phyloP scores from a whole-genome alignment of 805 yeast species.

The Pichia occidentalis region DNA sequence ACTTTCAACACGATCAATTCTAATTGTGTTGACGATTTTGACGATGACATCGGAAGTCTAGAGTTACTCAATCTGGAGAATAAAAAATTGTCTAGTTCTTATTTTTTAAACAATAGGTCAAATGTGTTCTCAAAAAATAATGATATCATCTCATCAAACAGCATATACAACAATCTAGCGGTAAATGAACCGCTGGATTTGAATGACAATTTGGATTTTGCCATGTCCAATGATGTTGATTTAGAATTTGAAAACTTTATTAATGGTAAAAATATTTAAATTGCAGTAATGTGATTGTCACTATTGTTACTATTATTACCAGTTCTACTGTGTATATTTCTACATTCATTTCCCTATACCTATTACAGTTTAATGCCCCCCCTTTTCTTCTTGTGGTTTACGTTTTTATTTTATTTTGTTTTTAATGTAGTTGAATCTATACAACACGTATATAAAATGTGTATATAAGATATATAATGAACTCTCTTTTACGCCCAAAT shows the following conservation, averaged over 20 bases:
- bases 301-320: too few relatives aligned
- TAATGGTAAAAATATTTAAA: constrained; percentile 16
- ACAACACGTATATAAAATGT: too few relatives aligned
- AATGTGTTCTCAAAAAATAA: too few relatives aligned
- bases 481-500: too few relatives aligned
- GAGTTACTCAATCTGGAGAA: constrained; percentile 3
- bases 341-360: not conserved
- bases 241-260: constrained; percentile 27
- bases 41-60: constrained; percentile 1
- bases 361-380: not conserved
- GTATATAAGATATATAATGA: too few relatives aligned
- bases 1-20: not conserved
- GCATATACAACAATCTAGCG: not conserved
- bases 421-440: too few relatives aligned
- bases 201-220: constrained; percentile 8
- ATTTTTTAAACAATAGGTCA: too few relatives aligned
- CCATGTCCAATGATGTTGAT: constrained; percentile 18
- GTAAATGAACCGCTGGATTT: too few relatives aligned
- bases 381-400: not conserved
- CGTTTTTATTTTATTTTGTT: too few relatives aligned
- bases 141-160: not conserved
- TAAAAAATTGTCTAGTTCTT: not conserved
- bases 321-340: not conserved
- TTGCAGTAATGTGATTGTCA: too few relatives aligned
- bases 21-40: constrained; percentile 1